Evolutionary conservation across 768 basidiomycete species (phyloP).

Genomic region (Sporobolomyces roseus): DNA sequence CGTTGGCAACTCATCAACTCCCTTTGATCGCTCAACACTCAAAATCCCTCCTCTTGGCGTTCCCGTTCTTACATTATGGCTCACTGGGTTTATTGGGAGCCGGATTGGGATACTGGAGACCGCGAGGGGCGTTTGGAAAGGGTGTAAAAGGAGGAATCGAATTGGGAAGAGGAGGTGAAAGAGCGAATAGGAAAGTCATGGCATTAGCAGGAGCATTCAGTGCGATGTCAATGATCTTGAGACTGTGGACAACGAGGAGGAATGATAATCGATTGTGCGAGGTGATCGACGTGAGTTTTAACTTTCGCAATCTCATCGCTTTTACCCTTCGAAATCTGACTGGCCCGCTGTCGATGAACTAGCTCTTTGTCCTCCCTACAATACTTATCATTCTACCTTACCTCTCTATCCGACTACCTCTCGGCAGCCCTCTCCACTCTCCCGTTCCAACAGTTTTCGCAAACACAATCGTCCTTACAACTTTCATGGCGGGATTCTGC

Average conservation of each 20-base stretch:
- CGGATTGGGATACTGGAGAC: background rate
- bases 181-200: background rate
- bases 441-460: background rate
- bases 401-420: background rate
- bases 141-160: background rate
- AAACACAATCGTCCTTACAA: background rate
- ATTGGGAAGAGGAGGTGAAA: background rate
- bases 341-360: background rate
- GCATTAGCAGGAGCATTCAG: background rate
- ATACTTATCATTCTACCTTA: constrained; percentile 13
- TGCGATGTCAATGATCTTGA: constrained; percentile 4
- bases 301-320: too few species aligned
- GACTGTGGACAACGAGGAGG: constrained; percentile 11
- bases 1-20: constrained; percentile 7
- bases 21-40: constrained; percentile 10
- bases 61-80: constrained; percentile 9
- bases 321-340: background rate
- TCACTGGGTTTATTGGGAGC: background rate
- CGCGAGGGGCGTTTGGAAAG: background rate
- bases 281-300: constrained; percentile 23
- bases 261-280: constrained; percentile 8
- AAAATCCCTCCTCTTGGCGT: background rate
- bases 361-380: constrained; percentile 26
- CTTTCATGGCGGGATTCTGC: constrained; percentile 25
- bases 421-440: background rate